phyloP scores from a whole-genome alignment of 768 basidiomycete genomes.

The Termitomyces sp. region DNA sequence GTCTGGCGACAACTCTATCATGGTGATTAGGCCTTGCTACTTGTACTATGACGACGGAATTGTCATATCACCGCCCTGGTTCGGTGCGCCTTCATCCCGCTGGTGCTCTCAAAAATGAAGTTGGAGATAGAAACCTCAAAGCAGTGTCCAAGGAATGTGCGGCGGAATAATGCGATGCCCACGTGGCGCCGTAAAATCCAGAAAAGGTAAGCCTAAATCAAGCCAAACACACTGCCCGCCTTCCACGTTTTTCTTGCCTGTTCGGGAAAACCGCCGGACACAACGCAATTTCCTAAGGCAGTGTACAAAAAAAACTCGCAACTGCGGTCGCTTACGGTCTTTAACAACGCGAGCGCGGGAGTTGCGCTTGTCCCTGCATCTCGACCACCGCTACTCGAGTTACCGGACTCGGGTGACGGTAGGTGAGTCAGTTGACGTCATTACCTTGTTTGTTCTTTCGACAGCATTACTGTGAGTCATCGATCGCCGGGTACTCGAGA shows the following conservation, averaged over 20 bases:
- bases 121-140: conserved; percentile 20
- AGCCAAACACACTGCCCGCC: conserved; percentile 19
- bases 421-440: conserved; percentile 4
- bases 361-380: conserved; percentile 5
- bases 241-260: conserved; percentile 23
- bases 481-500: not conserved
- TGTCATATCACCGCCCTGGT: conserved; percentile 25
- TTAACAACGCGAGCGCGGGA: not conserved
- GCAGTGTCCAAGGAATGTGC: conserved; percentile 32
- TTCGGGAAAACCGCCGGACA: conserved; percentile 26
- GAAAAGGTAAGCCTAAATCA: conserved; percentile 16
- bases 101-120: conserved; percentile 14
- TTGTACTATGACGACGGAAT: conserved; percentile 24
- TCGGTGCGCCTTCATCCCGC: conserved; percentile 12
- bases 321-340: not conserved
- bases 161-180: conserved; percentile 26
- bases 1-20: conserved; percentile 11
- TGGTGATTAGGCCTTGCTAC: conserved; percentile 14
- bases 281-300: conserved; percentile 27
- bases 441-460: too few species aligned
- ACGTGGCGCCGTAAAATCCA: conserved; percentile 17
- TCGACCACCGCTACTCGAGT: conserved; percentile 11
- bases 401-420: too few species aligned
- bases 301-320: conserved; percentile 19
- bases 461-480: too few species aligned